Evolutionary conservation across 1,284 basidiomycete genomes (phyloP).

Genomic region (Irpex sp.): DNA sequence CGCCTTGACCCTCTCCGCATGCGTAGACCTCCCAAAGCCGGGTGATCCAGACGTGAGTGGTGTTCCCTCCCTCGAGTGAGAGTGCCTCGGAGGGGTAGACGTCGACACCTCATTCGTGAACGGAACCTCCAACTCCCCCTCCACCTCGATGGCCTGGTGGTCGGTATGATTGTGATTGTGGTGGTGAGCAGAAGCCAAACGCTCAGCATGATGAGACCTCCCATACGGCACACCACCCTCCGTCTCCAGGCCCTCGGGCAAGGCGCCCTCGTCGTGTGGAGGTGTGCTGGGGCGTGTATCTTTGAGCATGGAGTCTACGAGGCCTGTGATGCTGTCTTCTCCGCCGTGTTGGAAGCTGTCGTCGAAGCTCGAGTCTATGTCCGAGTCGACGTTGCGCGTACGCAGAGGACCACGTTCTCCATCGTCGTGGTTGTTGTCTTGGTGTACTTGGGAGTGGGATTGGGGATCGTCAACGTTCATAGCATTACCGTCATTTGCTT

Average conservation of each 20-base stretch:
- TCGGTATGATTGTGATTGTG: conserved; percentile 5
- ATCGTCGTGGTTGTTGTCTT: conserved; percentile 15
- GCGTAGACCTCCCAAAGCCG: conserved; percentile 39
- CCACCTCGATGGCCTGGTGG: too few species aligned
- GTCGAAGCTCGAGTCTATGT: conserved; percentile 12
- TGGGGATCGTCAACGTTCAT: conserved; percentile 14
- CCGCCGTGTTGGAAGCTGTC: conserved; percentile 27
- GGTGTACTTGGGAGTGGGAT: not conserved
- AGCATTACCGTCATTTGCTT: conserved; percentile 14
- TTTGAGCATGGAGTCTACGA: conserved; percentile 57
- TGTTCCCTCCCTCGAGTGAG: conserved; percentile 8
- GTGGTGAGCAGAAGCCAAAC: conserved; percentile 19
- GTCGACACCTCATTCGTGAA: too few species aligned
- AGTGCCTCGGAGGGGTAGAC: too few species aligned
- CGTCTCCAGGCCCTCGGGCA: conserved; percentile 39
- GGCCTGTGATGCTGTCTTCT: conserved; percentile 51
- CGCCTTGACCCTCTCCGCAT: conserved; percentile 38
- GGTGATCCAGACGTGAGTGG: conserved; percentile 11
- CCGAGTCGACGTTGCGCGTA: conserved; percentile 19
- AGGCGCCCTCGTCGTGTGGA: conserved; percentile 15
- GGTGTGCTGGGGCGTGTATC: conserved; percentile 24
- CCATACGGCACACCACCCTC: conserved; percentile 67
- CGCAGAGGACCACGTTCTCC: conserved; percentile 3
- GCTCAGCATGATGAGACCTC: conserved; percentile 59
- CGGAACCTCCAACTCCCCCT: too few species aligned